Evolutionary conservation across 192 early-diverging fungal genomes (phyloP).

Genomic region (Diversispora epigaea): DNA sequence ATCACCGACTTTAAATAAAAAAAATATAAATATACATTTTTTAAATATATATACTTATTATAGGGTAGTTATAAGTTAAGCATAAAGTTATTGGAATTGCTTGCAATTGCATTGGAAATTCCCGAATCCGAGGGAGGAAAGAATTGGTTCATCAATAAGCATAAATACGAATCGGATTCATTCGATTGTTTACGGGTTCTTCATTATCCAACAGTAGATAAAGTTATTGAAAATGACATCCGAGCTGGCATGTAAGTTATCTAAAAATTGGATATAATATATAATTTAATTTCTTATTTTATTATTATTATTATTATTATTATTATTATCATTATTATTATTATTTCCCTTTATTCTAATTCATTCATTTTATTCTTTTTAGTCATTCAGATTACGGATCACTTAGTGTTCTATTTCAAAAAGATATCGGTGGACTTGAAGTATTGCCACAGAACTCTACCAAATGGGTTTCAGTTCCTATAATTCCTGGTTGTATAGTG

Average conservation of each 20-base stretch:
- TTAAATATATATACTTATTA: not conserved
- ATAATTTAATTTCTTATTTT: not conserved
- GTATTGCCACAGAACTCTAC: slow-evolving; percentile 44
- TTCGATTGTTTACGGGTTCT: slow-evolving; percentile 58
- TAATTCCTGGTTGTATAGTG: slow-evolving; percentile 53
- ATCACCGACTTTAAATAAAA: not conserved
- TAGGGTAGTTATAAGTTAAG: slow-evolving; percentile 52
- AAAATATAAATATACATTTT: not conserved
- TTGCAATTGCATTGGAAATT: slow-evolving; percentile 64
- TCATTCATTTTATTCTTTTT: not conserved
- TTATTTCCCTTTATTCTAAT: not conserved
- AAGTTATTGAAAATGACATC: slow-evolving; percentile 43
- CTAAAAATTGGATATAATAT: not conserved
- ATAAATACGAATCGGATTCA: slow-evolving; percentile 45
- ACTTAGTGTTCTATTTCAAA: slow-evolving; percentile 66
- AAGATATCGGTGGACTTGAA: slow-evolving; percentile 60
- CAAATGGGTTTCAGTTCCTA: slow-evolving; percentile 61
- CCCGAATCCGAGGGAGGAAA: slow-evolving; percentile 54
- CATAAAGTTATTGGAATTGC: slow-evolving; percentile 51
- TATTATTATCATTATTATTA: not conserved
- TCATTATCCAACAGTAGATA: slow-evolving; percentile 51
- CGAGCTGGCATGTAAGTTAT: slow-evolving; percentile 51
- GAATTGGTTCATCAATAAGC: slow-evolving; percentile 50
- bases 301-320: not conserved
- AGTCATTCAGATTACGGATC: slow-evolving; percentile 72